Conservation (phyloP, 106 monocot species). For the Dendrobium nobile region DNA sequence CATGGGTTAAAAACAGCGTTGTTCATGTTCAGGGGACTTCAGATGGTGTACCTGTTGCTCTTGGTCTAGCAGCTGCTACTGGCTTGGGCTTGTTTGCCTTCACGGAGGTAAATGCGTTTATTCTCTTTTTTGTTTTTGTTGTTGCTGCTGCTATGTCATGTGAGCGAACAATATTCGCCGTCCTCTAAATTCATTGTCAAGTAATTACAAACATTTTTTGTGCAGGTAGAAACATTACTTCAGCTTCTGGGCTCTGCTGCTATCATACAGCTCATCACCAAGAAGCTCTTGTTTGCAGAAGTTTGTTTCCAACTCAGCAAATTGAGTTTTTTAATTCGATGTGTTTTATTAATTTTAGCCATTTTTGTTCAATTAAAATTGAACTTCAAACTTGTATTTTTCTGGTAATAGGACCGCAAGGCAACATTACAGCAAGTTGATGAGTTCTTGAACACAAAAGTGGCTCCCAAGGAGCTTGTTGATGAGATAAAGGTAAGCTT, state of each 20-base stretch:
- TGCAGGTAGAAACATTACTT: constrained; percentile 86
- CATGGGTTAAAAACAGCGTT: neutral
- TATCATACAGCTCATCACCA: constrained; percentile 64
- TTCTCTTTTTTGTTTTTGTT: neutral
- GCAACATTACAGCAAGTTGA: constrained; percentile 67
- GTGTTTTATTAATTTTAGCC: neutral
- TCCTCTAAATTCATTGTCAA: neutral
- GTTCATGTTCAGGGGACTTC: constrained; percentile 42
- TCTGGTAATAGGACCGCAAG: constrained; percentile 56
- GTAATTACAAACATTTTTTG: neutral
- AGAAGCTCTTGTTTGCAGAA: constrained; percentile 80
- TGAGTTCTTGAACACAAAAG: constrained; percentile 84
- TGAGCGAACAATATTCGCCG: neutral
- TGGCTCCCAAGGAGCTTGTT: constrained; percentile 90
- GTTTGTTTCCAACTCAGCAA: constrained; percentile 26
- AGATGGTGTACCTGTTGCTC: constrained; percentile 56
- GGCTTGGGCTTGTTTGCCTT: constrained; percentile 73
- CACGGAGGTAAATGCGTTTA: constrained; percentile 49
- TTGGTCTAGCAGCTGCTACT: constrained; percentile 77
- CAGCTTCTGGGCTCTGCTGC: constrained; percentile 94
- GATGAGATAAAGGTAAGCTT: constrained; percentile 79
- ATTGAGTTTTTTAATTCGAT: neutral
- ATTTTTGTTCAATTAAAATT: neutral
- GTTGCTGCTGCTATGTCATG: neutral
- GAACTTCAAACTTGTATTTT: constrained; percentile 5